Base-by-base conservation (phyloP, 78 protist species). In the Dictyostelium purpureum region DNA sequence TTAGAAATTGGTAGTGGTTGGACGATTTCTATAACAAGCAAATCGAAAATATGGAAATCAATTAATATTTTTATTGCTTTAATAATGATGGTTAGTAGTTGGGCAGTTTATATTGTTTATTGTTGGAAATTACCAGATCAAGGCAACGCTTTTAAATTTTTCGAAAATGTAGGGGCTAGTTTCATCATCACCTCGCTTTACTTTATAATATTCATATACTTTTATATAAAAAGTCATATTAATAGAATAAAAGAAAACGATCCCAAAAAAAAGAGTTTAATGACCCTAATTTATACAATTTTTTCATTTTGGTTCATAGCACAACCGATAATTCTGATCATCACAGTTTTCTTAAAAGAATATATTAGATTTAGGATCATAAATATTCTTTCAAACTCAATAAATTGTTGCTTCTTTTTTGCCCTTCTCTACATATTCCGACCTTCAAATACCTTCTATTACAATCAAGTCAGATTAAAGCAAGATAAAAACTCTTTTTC, bases 1-100 rank as follows among this genome's bases (percentile, higher is more conserved):
- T 24, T 82, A 21, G 24, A 70, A 59, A 65, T 82, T n/a, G 56
- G 59, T n/a, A 79, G 70, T 70, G 90, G 90, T 19, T 82, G 79
- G 78, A 82, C 90, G 1, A 82, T 73, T 40, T 82, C 90, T 1
- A 14, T 75, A 24, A 70, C 51, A 26, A 70, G 70, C 56, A 79
- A 79, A 1, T 35, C 66, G 16, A 26, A 70, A 12, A 45, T 38
- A 1, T 70, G 31, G 12, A 52, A 45, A 28, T 45, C 52, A 7
- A 40, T 70, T 4, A 71, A 24, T 40, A 65, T 24, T 21, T 14
- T 31, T 3, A 43, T 70, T 31, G 14, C 75, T n/a, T 70, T 43
- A 6, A 33, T 51, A 24, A 26, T 51, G 4, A 28, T 51, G 47
- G 42, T 24, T 18, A 18, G 31, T 51, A n/a, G 61, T 4, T 18